Evolutionary conservation across 805 yeast species (phyloP).

Genomic region (Lipomyces orientalis): DNA sequence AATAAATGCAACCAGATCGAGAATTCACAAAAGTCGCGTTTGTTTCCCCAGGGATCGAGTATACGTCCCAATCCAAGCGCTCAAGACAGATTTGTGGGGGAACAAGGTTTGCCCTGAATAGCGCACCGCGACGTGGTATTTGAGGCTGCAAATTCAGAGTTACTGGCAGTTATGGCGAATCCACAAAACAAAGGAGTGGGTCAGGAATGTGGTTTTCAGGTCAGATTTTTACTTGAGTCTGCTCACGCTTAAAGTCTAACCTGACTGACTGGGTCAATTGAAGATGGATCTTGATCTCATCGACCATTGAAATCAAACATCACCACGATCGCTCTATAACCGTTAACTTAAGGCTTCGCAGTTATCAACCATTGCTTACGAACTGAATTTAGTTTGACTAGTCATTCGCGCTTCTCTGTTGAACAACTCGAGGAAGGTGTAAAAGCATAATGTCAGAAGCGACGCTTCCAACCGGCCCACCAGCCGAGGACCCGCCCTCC

Average conservation of each 20-base stretch:
- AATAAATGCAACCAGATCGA: background rate
- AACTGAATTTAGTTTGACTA: background rate
- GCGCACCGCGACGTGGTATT: too few relatives aligned
- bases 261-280: background rate
- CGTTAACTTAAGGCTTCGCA: background rate
- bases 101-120: too few relatives aligned
- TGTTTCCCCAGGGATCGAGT: too few relatives aligned
- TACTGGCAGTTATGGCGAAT: too few relatives aligned
- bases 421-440: background rate
- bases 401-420: background rate
- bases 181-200: background rate
- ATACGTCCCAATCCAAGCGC: too few relatives aligned
- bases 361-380: background rate
- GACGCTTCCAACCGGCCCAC: background rate
- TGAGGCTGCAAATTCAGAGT: too few relatives aligned
- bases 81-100: too few relatives aligned
- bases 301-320: background rate
- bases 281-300: too few relatives aligned
- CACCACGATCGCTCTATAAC: background rate
- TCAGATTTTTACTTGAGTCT: too few relatives aligned
- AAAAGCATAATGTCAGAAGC: background rate
- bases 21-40: background rate
- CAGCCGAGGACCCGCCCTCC: conserved; percentile 15
- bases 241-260: too few relatives aligned
- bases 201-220: background rate